Evolutionary conservation across 768 basidiomycete species (phyloP).

Genomic region (Rubroboletus satanas): DNA sequence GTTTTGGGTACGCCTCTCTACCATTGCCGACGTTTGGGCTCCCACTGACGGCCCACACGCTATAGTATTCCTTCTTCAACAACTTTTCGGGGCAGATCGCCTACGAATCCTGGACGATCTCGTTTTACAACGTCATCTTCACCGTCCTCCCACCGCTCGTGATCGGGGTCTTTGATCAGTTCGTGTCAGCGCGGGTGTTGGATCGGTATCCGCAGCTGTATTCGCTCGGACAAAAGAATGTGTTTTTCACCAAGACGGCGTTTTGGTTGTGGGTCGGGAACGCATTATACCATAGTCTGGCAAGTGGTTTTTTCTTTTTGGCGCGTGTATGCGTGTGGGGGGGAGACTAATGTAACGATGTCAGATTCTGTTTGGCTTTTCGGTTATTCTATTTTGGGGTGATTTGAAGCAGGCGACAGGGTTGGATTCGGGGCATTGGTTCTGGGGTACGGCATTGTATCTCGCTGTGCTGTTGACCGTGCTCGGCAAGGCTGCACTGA

Average conservation of each 20-base stretch:
- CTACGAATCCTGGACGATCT: conserved; percentile 98
- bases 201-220: conserved; percentile 98
- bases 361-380: conserved; percentile 84
- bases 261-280: conserved; percentile 94
- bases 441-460: conserved; percentile 98
- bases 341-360: background rate
- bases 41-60: background rate
- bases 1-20: conserved; percentile 74
- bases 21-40: background rate
- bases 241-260: conserved; percentile 84
- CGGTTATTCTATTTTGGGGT: conserved; percentile 88
- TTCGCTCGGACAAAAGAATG: conserved; percentile 88
- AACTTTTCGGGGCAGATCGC: conserved; percentile 99
- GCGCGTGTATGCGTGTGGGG: background rate
- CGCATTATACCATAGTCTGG: conserved; percentile 86
- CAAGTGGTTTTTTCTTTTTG: conserved; percentile 35
- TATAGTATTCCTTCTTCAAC: conserved; percentile 97
- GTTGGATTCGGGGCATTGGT: conserved; percentile 91
- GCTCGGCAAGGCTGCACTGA: conserved; percentile 92
- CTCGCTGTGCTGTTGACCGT: conserved; percentile 91
- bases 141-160: conserved; percentile 95
- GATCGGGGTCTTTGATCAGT: conserved; percentile 97
- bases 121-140: conserved; percentile 94
- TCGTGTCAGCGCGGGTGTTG: conserved; percentile 93
- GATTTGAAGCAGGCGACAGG: conserved; percentile 81